phyloP scores from a whole-genome alignment of 768 basidiomycete species.

The Punctularia strigosozonata region DNA sequence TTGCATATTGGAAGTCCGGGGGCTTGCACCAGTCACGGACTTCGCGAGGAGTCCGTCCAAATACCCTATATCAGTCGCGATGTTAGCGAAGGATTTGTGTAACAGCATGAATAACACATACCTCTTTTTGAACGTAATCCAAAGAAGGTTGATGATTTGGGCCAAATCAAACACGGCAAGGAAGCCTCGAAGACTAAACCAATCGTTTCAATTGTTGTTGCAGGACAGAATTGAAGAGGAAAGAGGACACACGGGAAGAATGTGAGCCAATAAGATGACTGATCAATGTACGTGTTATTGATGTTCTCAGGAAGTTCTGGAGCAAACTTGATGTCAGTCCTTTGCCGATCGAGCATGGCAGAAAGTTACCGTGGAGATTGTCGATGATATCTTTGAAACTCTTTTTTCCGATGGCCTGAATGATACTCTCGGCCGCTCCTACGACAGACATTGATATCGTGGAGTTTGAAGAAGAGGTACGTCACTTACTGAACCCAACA shows the following conservation, averaged over 20 bases:
- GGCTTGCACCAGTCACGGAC: slow-evolving; percentile 87
- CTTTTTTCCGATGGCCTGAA: slow-evolving; percentile 34
- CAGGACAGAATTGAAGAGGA: background rate
- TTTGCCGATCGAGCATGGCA: background rate
- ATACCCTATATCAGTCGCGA: slow-evolving; percentile 30
- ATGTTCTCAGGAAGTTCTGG: slow-evolving; percentile 60
- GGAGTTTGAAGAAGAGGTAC: slow-evolving; percentile 14
- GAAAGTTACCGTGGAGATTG: slow-evolving; percentile 28
- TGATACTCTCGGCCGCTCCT: slow-evolving; percentile 28
- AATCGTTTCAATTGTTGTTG: background rate
- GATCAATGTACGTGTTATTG: slow-evolving; percentile 83
- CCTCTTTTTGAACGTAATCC: slow-evolving; percentile 77
- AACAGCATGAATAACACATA: slow-evolving; percentile 21
- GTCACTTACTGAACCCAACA: slow-evolving; percentile 69
- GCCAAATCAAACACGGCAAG: slow-evolving; percentile 91
- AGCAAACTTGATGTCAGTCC: background rate
- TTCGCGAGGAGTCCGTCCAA: slow-evolving; percentile 85
- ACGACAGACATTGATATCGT: slow-evolving; percentile 9
- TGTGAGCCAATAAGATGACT: slow-evolving; percentile 86
- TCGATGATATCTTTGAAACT: slow-evolving; percentile 34
- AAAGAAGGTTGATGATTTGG: slow-evolving; percentile 84
- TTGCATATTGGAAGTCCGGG: slow-evolving; percentile 77
- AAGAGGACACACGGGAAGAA: slow-evolving; percentile 67
- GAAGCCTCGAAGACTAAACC: slow-evolving; percentile 76
- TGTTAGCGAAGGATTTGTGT: background rate